A percentile compares a stretch with the other conserved stretches of the same genome.
These are phyloP conservation scores for Fusarium succisae DNA, from an alignment of 2,329 filamentous ascomycete genomes.

Conservation along the genomic window DNA sequence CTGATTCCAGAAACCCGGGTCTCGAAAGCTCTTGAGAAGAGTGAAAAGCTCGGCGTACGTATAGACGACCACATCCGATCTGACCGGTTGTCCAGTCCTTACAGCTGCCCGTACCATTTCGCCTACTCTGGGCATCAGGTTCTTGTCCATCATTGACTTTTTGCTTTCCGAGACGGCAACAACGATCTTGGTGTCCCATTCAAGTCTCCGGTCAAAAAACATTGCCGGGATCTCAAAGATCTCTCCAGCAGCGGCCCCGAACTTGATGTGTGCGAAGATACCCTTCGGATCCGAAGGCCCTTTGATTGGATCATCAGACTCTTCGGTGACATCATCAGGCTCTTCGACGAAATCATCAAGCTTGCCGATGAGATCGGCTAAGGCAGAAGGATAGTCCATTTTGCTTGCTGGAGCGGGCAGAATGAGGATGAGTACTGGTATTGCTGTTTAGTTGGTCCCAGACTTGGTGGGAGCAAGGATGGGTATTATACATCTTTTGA, in stretches of 20 bases:
- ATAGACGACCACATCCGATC: not conserved
- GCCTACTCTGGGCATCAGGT: not conserved
- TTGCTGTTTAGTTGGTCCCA: not conserved
- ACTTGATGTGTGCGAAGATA: not conserved
- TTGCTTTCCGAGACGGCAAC: not conserved
- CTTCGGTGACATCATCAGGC: no score
- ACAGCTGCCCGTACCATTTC: not conserved
- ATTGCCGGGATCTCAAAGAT: not conserved
- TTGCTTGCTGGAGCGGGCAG: not conserved
- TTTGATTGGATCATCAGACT: no score
- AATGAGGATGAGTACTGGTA: not conserved
- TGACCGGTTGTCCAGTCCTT: no score
- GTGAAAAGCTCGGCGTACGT: not conserved
- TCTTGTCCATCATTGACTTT: not conserved
- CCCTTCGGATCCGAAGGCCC: no score
- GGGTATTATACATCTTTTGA: not conserved
- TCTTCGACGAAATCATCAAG: not conserved
- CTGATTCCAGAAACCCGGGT: not conserved
- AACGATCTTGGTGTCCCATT: not conserved
- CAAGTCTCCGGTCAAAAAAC: not conserved
- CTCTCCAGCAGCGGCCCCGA: not conserved
- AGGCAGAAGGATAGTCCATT: not conserved
- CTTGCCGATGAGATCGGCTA: accelerated
- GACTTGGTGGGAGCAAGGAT: not conserved
- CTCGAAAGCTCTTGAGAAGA: not conserved